A percentile compares a stretch with the other conserved stretches of the same genome.
phyloP scores from a whole-genome alignment of 2,329 filamentous ascomycete genomes.

The Fusarium udum region DNA sequence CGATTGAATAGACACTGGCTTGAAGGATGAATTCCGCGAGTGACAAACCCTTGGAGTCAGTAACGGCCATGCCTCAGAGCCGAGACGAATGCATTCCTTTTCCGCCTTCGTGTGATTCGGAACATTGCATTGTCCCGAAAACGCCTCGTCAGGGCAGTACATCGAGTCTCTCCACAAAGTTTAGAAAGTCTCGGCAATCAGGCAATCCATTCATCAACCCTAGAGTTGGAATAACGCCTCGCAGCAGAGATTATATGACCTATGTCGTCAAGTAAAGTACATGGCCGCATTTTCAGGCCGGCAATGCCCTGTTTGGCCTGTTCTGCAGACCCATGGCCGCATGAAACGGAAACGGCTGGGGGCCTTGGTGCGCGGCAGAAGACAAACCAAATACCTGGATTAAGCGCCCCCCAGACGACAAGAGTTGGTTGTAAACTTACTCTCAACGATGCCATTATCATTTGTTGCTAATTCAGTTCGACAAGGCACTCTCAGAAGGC shows the following conservation, averaged over 20 bases:
- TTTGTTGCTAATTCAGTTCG: neutral
- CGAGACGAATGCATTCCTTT: constrained; percentile 9
- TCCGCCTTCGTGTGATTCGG: neutral
- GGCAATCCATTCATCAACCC: neutral
- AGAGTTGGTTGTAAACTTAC: neutral
- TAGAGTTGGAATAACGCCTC: constrained; percentile 10
- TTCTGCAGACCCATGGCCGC: constrained; percentile 12
- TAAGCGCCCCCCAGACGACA: constrained; percentile 35
- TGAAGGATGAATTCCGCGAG: neutral
- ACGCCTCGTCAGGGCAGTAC: neutral
- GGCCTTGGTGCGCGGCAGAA: constrained; percentile 29
- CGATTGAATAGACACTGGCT: neutral
- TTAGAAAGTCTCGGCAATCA: neutral
- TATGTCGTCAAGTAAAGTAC: constrained; percentile 1
- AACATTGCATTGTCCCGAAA: neutral
- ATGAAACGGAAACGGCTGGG: constrained; percentile 14
- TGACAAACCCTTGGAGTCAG: neutral
- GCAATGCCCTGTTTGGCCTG: constrained; percentile 5
- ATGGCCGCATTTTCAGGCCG: constrained; percentile 8
- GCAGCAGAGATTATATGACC: neutral
- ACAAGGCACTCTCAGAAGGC: constrained; percentile 25
- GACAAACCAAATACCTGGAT: constrained; percentile 36
- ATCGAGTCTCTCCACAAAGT: neutral
- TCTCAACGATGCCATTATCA: neutral
- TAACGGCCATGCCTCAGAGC: neutral